Conservation (phyloP, 2,329 filamentous ascomycete species). For the Cadophora malorum region DNA sequence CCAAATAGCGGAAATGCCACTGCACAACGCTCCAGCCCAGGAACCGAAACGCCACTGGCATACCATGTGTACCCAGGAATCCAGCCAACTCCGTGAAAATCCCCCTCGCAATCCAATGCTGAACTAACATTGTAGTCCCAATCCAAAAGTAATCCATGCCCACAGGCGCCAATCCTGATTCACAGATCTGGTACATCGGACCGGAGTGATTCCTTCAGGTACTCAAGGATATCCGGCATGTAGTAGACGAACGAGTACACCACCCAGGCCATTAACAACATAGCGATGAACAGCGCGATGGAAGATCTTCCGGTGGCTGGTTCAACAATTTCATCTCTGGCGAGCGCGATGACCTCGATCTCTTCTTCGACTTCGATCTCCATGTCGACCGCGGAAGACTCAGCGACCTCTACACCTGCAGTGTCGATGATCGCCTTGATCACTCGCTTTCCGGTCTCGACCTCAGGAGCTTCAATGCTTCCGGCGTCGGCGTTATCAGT, state of each 20-base stretch:
- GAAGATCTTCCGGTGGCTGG: neutral
- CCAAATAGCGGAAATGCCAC: neutral
- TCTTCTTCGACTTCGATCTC: neutral
- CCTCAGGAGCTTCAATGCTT: neutral
- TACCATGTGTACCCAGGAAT: neutral
- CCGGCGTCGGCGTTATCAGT: too few relatives aligned
- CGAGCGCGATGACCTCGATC: neutral
- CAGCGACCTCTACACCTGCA: too few relatives aligned
- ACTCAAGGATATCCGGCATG: neutral
- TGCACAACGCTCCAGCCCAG: neutral
- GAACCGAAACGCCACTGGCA: neutral
- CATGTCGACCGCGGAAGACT: neutral
- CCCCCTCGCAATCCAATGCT: neutral
- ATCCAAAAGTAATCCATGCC: neutral
- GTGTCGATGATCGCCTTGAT: too few relatives aligned
- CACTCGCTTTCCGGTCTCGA: neutral
- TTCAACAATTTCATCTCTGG: neutral
- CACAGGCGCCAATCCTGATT: neutral
- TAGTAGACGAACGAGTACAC: conserved; percentile 1
- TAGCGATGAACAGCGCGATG: neutral
- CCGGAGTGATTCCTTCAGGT: neutral
- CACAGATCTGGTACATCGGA: neutral
- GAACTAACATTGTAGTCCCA: neutral
- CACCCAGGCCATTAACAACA: neutral
- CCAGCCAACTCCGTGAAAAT: neutral